These are phyloP conservation scores for Colletotrichum aenigma DNA, from an alignment of 2,329 filamentous ascomycete species.

Conservation along the genomic window DNA sequence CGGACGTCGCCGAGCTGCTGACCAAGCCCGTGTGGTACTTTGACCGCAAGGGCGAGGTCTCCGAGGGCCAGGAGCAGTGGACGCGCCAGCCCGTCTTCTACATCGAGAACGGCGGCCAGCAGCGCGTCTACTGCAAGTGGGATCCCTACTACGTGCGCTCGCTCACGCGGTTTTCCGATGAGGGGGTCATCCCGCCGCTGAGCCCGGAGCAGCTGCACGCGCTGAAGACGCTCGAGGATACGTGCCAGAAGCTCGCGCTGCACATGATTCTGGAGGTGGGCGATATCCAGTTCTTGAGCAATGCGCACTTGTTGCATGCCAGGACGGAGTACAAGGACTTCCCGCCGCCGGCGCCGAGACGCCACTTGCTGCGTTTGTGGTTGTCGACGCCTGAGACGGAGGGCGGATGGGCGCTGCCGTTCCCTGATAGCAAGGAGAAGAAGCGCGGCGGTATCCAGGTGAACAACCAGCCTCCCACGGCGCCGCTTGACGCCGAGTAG, in stretches of 20 bases:
- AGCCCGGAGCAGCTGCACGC: slow-evolving; percentile 73
- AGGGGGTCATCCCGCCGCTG: slow-evolving; percentile 74
- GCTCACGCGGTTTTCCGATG: slow-evolving; percentile 74
- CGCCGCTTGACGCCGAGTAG: slow-evolving; percentile 78
- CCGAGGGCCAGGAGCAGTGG: slow-evolving; percentile 75
- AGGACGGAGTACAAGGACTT: slow-evolving; percentile 76
- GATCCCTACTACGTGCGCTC: slow-evolving; percentile 88
- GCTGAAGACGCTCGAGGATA: slow-evolving; percentile 73
- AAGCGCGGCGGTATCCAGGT: slow-evolving; percentile 92
- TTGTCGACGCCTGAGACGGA: slow-evolving; percentile 80
- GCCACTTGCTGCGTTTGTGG: slow-evolving; percentile 86
- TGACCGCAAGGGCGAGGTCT: slow-evolving; percentile 86
- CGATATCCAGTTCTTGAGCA: slow-evolving; percentile 82
- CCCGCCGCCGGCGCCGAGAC: slow-evolving; percentile 69
- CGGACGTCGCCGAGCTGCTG: slow-evolving; percentile 77
- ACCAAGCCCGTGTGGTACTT: slow-evolving; percentile 88
- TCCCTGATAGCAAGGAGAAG: slow-evolving; percentile 80
- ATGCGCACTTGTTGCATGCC: slow-evolving; percentile 81
- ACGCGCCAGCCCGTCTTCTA: slow-evolving; percentile 77
- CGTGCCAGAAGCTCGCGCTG: slow-evolving; percentile 72
- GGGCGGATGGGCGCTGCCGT: slow-evolving; percentile 85
- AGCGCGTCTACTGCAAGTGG: slow-evolving; percentile 81
- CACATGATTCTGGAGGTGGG: slow-evolving; percentile 87
- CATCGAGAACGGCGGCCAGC: slow-evolving; percentile 70
- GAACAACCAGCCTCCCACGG: slow-evolving; percentile 76